Base-by-base conservation (phyloP, 2,329 filamentous ascomycete species). In the Xylaria hypoxylon region DNA sequence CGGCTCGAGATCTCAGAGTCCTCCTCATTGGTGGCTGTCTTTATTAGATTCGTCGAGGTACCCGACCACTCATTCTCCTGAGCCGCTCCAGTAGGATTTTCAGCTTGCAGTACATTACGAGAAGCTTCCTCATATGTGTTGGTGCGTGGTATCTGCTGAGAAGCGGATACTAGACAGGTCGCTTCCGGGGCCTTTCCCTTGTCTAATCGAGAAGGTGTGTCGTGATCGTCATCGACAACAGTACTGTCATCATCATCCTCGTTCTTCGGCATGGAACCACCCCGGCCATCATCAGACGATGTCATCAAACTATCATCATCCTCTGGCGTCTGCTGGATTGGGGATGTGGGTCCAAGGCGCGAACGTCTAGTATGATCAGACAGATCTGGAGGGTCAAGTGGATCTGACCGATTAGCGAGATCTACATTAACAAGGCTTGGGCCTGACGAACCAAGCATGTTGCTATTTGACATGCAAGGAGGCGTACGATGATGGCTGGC, bases 351-450 rank as follows among this genome's bases (percentile, higher is more conserved):
- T 40, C 58, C 52, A 33, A 13, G 53, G 28, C 19, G 53, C 31
- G 53, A 47, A 59, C 24, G n/a, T 61, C 35, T 33, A n/a, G n/a
- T n/a, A 26, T 22, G 48, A 60, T 28, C 55, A 42, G 67, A 58
- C 42, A 50, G 64, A 68, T 67, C 64, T 58, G 51, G 51, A 53
- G 59, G 52, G 40, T 63, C 56, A 47, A 22, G 51, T 61, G 63
- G 67, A 68, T 58, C 67, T 58, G 64, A 35, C n/a, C 58, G 64
- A 66, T 66, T 64, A 58, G 67, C 64, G 67, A 65, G 61, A 65
- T 65, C 60, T 59, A 42, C 52, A 42, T 22, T 28, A 42, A 28
- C 42, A 40, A 17, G 33, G 48, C 42, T 47, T 45, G 58, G 59
- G 11, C 35, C 55, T 10, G 55, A 58, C 47, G 47, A 52, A 58